Base-by-base conservation (phyloP, 2,329 filamentous ascomycete genomes). In the Diplodia corticola region DNA sequence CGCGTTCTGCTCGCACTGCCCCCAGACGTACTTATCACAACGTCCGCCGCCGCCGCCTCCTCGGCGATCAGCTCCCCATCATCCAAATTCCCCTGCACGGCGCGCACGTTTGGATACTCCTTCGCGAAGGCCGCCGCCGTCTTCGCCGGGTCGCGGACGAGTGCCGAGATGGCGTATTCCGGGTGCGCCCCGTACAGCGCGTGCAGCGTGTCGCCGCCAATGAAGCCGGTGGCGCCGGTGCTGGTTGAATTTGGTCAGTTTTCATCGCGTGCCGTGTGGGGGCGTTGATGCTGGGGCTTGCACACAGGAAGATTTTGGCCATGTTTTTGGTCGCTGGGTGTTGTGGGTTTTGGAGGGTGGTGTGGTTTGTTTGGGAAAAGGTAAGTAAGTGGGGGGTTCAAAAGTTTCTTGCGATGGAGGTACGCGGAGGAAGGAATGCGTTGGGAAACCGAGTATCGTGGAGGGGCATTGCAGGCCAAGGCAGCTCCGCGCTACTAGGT, bases 191-290 rank as follows among this genome's bases (percentile, higher is more conserved):
- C 26, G 15, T 17, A 30, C 13, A 65, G 24, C n/a, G 26, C 10
- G 35, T 65, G 30, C 22, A 65, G 50, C 5, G 53, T 37, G 20
- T 54, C 63, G n/a, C 63, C 63, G 22, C 63, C 63, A 20, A 65
- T 30, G 22, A 26, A 51, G 13, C 49, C 49, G 1, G 49, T 26
- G 9, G 49, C 49, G 6, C 49, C 49, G 22, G 49, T 51, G 22
- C 49, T 51, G n/a, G n/a, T n/a, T n/a, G n/a, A n/a, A n/a, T n/a
- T n/a, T n/a, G n/a, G n/a, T n/a, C n/a, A n/a, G n/a, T n/a, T n/a
- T n/a, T n/a, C n/a, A n/a, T n/a, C n/a, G n/a, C n/a, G n/a, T n/a
- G n/a, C n/a, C n/a, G n/a, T n/a, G n/a, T n/a, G n/a, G n/a, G n/a
- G n/a, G n/a, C n/a, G 48, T 40, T 40, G 4, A 5, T 17, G 5